phyloP scores from a whole-genome alignment of 2,329 filamentous ascomycete species.

The Talaromyces albobiverticillius region DNA sequence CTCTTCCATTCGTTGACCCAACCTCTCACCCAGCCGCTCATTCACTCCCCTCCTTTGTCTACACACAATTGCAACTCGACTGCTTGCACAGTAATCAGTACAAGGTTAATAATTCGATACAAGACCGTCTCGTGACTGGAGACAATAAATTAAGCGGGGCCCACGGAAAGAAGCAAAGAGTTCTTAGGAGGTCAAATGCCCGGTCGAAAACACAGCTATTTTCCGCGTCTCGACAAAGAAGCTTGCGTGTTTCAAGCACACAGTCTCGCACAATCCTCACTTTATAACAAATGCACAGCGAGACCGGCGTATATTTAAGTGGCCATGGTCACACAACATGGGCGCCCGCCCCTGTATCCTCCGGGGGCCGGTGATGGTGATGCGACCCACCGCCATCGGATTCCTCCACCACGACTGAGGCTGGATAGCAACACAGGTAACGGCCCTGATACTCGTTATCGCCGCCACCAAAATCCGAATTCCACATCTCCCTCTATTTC shows the following conservation, averaged over 20 bases:
- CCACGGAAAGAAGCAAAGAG: not conserved
- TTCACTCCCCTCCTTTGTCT: slow-evolving; percentile 3
- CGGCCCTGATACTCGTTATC: not conserved
- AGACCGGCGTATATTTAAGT: slow-evolving; percentile 32
- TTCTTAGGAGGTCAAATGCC: not conserved
- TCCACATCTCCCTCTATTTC: slow-evolving; percentile 4
- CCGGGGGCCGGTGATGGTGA: slow-evolving; percentile 28
- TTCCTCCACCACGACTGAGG: slow-evolving; percentile 28
- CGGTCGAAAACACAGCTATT: slow-evolving; percentile 2
- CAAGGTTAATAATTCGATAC: no score
- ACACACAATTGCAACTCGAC: slow-evolving; percentile 7
- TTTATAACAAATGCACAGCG: slow-evolving; percentile 39
- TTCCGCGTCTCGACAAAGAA: slow-evolving; percentile 5
- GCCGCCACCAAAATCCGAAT: slow-evolving; percentile 2
- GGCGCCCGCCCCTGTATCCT: slow-evolving; percentile 32
- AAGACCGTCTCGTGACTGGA: no score
- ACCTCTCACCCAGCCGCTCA: not conserved
- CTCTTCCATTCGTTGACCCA: slow-evolving; percentile 14
- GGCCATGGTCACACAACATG: slow-evolving; percentile 46
- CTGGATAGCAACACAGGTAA: slow-evolving; percentile 16
- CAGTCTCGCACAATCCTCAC: not conserved
- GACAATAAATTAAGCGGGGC: no score
- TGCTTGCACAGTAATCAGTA: not conserved
- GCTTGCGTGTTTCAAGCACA: not conserved
- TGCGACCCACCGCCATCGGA: slow-evolving; percentile 23